Percentiles rank a stretch among this genome's conserved stretches.
Conservation (phyloP, 805 yeast genomes). For the Priceomyces melissophilus region DNA sequence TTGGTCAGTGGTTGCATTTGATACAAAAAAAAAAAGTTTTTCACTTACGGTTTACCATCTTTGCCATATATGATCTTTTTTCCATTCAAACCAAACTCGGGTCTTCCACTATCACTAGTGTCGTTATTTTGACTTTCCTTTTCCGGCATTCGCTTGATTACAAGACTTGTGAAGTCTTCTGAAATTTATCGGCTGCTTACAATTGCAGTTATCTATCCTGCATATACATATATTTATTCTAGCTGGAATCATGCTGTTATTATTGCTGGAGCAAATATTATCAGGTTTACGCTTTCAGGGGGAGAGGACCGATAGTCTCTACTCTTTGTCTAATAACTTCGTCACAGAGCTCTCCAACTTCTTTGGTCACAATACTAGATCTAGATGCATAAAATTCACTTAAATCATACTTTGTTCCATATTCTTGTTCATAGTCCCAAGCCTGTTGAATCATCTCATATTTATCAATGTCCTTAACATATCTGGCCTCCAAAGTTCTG, state of each 20-base stretch:
- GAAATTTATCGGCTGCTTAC: no score
- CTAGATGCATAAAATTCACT: constrained; percentile 68
- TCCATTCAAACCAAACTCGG: constrained; percentile 57
- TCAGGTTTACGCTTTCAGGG: background rate
- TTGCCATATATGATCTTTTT: constrained; percentile 72
- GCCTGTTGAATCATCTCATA: constrained; percentile 81
- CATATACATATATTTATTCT: no score
- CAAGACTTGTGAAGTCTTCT: no score
- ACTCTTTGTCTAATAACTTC: constrained; percentile 29
- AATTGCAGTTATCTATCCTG: no score
- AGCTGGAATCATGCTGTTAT: no score
- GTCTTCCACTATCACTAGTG: constrained; percentile 14
- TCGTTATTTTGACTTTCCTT: background rate
- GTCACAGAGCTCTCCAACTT: constrained; percentile 66
- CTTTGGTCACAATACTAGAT: constrained; percentile 61
- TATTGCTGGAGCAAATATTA: no score
- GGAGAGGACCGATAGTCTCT: constrained; percentile 9
- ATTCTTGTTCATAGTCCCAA: constrained; percentile 74
- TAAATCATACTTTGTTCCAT: constrained; percentile 54
- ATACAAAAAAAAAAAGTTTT: background rate
- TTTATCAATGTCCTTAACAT: constrained; percentile 93
- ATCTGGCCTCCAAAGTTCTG: constrained; percentile 75
- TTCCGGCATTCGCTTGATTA: background rate
- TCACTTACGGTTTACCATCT: constrained; percentile 88
- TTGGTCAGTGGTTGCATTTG: constrained; percentile 5